Conservation (phyloP, 106 monocot species). For the Ottelia alismoides region DNA sequence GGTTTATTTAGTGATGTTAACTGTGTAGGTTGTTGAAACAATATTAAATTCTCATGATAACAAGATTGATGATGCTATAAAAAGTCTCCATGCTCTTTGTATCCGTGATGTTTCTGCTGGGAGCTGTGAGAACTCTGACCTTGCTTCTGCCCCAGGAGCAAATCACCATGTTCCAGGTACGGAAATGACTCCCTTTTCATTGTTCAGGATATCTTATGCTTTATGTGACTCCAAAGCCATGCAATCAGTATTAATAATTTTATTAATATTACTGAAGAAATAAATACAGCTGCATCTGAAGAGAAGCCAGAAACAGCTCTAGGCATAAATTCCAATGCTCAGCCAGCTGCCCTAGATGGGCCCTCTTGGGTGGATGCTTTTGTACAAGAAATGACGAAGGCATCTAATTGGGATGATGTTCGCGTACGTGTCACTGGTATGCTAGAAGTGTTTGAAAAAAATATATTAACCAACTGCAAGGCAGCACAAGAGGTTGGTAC, state of each 20-base stretch:
- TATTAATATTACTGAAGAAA: background rate
- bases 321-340: background rate
- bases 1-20: no score
- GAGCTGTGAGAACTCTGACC: constrained; percentile 7
- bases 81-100: constrained; percentile 54
- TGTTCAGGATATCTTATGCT: no score
- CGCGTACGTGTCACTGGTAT: constrained; percentile 36
- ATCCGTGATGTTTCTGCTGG: constrained; percentile 36
- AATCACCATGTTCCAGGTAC: constrained; percentile 26
- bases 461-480: constrained; percentile 22
- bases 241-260: background rate
- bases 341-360: constrained; percentile 2
- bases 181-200: no score
- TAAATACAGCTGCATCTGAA: constrained; percentile 13
- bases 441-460: constrained; percentile 56
- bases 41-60: constrained; percentile 43
- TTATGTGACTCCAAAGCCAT: no score
- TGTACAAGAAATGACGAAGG: constrained; percentile 70
- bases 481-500: constrained; percentile 32
- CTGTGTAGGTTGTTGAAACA: constrained; percentile 53
- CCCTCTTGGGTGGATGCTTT: constrained; percentile 66
- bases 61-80: constrained; percentile 73
- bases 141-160: constrained; percentile 5
- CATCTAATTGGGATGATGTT: constrained; percentile 55
- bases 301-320: constrained; percentile 11